Conservation (phyloP, 306 rosid genomes). For the Gastrolobium villosum region DNA sequence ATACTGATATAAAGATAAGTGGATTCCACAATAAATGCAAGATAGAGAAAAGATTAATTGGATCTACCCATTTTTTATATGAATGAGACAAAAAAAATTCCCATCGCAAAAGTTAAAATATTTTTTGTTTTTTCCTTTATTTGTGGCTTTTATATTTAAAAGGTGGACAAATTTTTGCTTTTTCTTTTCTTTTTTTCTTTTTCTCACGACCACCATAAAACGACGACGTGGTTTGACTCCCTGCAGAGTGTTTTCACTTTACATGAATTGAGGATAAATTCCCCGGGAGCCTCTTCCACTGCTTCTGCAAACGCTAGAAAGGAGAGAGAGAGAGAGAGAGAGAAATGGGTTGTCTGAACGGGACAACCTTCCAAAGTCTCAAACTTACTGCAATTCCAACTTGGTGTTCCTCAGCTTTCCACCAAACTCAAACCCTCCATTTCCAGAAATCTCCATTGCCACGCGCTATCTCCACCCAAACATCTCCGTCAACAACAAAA, state of each 20-base stretch:
- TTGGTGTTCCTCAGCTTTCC: constrained; percentile 52
- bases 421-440: constrained; percentile 37
- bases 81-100: too few species aligned
- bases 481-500: constrained; percentile 46
- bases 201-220: background rate
- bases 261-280: constrained; percentile 35
- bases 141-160: too few species aligned
- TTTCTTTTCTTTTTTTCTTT: too few species aligned
- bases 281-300: background rate
- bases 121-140: too few species aligned
- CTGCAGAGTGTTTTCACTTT: background rate
- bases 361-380: constrained; percentile 58
- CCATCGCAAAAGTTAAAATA: too few species aligned
- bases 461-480: constrained; percentile 52
- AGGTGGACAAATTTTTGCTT: too few species aligned
- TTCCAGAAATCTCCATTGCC: constrained; percentile 51
- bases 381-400: constrained; percentile 58
- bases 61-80: too few species aligned
- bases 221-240: background rate
- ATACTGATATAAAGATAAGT: too few species aligned
- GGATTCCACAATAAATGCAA: too few species aligned
- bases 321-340: background rate
- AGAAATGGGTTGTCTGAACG: constrained; percentile 64
- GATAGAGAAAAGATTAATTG: too few species aligned
- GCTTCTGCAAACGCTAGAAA: background rate